These are phyloP conservation scores for Skeletonema grethae DNA, from an alignment of 108 stramenopile genomes.

Conservation along the genomic window DNA sequence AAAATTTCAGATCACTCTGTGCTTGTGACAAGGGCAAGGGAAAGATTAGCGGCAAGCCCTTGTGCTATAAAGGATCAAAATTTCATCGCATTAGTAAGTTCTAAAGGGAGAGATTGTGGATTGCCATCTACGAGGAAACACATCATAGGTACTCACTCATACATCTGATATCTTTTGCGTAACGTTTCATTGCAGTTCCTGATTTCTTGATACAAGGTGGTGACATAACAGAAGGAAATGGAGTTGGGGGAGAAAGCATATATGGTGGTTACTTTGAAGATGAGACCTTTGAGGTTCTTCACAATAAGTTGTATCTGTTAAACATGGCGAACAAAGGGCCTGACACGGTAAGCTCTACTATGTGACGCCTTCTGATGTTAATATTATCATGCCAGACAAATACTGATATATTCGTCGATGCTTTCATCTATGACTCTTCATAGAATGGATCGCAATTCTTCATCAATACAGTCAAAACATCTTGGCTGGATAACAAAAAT, in stretches of 20 bases:
- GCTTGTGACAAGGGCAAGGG: slow-evolving; percentile 78
- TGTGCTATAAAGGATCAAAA: slow-evolving; percentile 74
- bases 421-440: background rate
- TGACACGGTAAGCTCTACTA: slow-evolving; percentile 46
- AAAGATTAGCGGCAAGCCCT: slow-evolving; percentile 67
- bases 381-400: background rate
- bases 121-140: slow-evolving; percentile 1
- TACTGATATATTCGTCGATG: background rate
- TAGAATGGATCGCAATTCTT: slow-evolving; percentile 80
- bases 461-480: slow-evolving; percentile 90
- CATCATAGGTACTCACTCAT: background rate
- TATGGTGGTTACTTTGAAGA: slow-evolving; percentile 90
- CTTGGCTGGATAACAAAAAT: slow-evolving; percentile 87
- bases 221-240: slow-evolving; percentile 88
- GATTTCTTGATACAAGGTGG: slow-evolving; percentile 95
- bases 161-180: background rate
- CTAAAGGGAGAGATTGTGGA: background rate
- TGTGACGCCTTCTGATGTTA: background rate
- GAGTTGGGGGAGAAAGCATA: slow-evolving; percentile 94
- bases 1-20: slow-evolving; percentile 90
- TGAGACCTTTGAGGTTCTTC: slow-evolving; percentile 88
- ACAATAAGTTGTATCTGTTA: slow-evolving; percentile 84
- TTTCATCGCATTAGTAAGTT: slow-evolving; percentile 71
- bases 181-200: slow-evolving; percentile 63
- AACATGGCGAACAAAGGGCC: slow-evolving; percentile 78